Base-by-base conservation (phyloP, 768 basidiomycete species). In the Kwoniella botswanensis region DNA sequence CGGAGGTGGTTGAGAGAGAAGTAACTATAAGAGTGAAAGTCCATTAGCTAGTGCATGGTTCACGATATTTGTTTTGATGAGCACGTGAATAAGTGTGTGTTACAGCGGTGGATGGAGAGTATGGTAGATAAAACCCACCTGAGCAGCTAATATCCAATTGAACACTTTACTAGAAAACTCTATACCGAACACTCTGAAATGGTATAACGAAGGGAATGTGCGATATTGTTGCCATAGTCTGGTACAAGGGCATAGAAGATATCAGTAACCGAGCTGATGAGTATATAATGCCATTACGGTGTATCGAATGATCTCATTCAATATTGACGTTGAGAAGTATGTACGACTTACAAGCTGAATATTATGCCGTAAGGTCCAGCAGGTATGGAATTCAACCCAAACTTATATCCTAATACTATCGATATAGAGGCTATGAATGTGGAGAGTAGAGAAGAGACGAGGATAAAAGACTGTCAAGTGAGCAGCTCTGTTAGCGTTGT, bases 161-260 rank as follows among this genome's bases (percentile, higher is more conserved):
- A 91, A 88, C 53, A 88, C 86, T 82, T 95, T 94, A 87, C 92
- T 93, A 74, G 87, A 91, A 65, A 93, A 84, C 11, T 89, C 84
- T 21, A 93, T 71, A 2, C 91, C 91, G 74, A 93, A 91, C 29
- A 95, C 86, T 35, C 88, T 87, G 82, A 91, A 93, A 56, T 86
- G 86, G 84, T 95, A 96, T 1, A 88, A 86, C 0, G 89, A 84
- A 0, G 94, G 94, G 1, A 94, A 89, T 53, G 92, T 87, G 54
- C 92, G 85, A 63, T 88, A 88, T 82, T 92, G 91, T 79, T 95
- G 93, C 82, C 93, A 95, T 35, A 95, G 78, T 46, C 93, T 87
- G 50, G 11, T 17, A 63, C 24, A 21, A 15, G 15, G 46, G n/a
- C 46, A 50, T 15, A 18, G 10, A n/a, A n/a, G 46, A 7, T 18